phyloP scores from a whole-genome alignment of 495 filamentous ascomycete species.

The Immersiella caudata region DNA sequence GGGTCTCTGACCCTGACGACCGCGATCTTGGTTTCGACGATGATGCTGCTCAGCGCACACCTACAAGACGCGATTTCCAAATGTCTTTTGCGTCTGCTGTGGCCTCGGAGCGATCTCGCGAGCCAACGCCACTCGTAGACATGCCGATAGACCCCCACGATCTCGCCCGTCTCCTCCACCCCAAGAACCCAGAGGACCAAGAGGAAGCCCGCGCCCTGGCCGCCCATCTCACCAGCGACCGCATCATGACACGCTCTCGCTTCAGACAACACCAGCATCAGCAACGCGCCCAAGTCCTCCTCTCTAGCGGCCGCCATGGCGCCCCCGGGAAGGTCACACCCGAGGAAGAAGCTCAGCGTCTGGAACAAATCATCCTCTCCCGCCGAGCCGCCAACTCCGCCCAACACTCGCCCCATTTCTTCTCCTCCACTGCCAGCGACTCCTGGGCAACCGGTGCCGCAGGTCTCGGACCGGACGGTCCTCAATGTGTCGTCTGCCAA shows the following conservation, averaged over 20 bases:
- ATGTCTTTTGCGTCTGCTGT: conserved; percentile 22
- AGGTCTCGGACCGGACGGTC: conserved; percentile 72
- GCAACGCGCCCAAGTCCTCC: conserved; percentile 67
- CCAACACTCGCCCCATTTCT: neutral
- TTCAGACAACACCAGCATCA: conserved; percentile 67
- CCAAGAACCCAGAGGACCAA: conserved; percentile 72
- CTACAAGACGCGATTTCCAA: conserved; percentile 56
- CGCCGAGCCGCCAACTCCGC: conserved; percentile 44
- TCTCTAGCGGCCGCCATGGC: conserved; percentile 45
- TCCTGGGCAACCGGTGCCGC: conserved; percentile 70
- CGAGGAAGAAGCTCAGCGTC: conserved; percentile 76
- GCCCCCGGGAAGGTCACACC: conserved; percentile 44
- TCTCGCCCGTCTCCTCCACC: conserved; percentile 82
- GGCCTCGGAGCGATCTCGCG: conserved; percentile 44
- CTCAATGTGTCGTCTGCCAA: conserved; percentile 93
- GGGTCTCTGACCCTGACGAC: conserved; percentile 19
- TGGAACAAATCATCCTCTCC: conserved; percentile 80
- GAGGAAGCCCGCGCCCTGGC: conserved; percentile 82
- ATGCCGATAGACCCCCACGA: conserved; percentile 65
- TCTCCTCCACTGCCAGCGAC: conserved; percentile 17
- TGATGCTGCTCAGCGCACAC: conserved; percentile 68
- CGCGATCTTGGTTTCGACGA: conserved; percentile 48
- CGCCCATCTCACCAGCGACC: conserved; percentile 69
- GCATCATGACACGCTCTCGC: conserved; percentile 79
- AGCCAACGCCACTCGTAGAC: conserved; percentile 63